Conservation (phyloP, 176 grass and related monocot genomes). For the Oryza rufipogon region DNA sequence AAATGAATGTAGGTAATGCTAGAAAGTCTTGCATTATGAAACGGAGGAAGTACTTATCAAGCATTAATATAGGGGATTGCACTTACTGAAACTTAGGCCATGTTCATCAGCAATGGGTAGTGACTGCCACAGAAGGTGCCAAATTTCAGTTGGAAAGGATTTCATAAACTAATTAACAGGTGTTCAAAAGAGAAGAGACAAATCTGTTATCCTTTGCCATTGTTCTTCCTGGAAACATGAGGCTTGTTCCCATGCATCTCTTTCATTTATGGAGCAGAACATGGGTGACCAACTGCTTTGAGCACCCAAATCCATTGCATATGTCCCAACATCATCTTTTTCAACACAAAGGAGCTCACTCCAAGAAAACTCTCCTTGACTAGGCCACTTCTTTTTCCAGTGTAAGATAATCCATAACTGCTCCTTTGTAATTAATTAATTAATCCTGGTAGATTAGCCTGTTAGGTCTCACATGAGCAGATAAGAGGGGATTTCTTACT, state of each 20-base stretch:
- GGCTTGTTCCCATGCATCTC: constrained; percentile 18
- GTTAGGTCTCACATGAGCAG: constrained; percentile 36
- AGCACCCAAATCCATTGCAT: constrained; percentile 40
- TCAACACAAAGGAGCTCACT: constrained; percentile 18
- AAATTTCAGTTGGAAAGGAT: constrained; percentile 18
- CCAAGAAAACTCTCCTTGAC: constrained; percentile 40
- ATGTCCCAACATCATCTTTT: constrained; percentile 33
- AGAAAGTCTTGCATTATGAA: no score
- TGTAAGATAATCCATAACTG: background rate
- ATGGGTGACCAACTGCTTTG: constrained; percentile 47
- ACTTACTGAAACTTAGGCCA: background rate
- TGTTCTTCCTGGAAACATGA: constrained; percentile 41
- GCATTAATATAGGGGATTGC: background rate
- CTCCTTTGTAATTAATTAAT: constrained; percentile 10
- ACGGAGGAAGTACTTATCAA: background rate
- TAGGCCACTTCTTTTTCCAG: constrained; percentile 7
- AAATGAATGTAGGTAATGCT: no score
- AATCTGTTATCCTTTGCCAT: constrained; percentile 22
- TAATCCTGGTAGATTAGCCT: constrained; percentile 26
- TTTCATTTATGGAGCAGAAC: constrained; percentile 41
- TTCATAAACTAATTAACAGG: background rate
- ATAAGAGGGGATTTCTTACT: constrained; percentile 7
- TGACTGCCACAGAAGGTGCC: background rate
- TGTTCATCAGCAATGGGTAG: background rate
- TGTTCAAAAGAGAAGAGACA: constrained; percentile 43